Evolutionary conservation across 2,329 filamentous ascomycete genomes (phyloP).

Genomic region (Epichloe uncinata): DNA sequence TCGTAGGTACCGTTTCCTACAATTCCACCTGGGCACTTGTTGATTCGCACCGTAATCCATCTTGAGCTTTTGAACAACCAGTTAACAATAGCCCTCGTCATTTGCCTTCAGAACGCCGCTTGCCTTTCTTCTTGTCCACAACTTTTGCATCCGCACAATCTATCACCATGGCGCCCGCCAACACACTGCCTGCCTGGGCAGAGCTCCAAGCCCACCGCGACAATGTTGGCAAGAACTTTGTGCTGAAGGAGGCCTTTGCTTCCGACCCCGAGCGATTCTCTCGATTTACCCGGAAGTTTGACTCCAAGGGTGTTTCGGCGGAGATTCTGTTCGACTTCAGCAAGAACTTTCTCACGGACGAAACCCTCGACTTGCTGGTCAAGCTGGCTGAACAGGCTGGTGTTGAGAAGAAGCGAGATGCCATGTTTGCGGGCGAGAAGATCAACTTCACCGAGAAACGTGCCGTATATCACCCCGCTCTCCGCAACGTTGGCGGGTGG

Average conservation of each 20-base stretch:
- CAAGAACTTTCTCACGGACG: constrained; percentile 95
- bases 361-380: constrained; percentile 75
- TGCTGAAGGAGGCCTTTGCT: constrained; percentile 86
- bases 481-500: constrained; percentile 80
- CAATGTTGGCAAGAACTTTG: constrained; percentile 73
- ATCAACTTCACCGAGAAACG: constrained; percentile 99
- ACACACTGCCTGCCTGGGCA: constrained; percentile 75
- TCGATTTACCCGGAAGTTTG: constrained; percentile 80
- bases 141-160: background rate
- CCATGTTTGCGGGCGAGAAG: constrained; percentile 94
- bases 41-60: background rate
- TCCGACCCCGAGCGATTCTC: constrained; percentile 78
- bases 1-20: too few relatives aligned
- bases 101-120: background rate
- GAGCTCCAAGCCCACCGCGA: constrained; percentile 85
- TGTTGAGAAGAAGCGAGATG: constrained; percentile 86
- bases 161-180: constrained; percentile 62
- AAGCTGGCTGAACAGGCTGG: constrained; percentile 86
- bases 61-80: background rate
- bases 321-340: constrained; percentile 97
- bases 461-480: constrained; percentile 87
- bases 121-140: background rate
- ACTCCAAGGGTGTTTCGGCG: constrained; percentile 65
- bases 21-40: too few relatives aligned
- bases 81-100: background rate